phyloP scores from a whole-genome alignment of 176 grass and related monocot genomes.

The Dendrocalamus sinicus region DNA sequence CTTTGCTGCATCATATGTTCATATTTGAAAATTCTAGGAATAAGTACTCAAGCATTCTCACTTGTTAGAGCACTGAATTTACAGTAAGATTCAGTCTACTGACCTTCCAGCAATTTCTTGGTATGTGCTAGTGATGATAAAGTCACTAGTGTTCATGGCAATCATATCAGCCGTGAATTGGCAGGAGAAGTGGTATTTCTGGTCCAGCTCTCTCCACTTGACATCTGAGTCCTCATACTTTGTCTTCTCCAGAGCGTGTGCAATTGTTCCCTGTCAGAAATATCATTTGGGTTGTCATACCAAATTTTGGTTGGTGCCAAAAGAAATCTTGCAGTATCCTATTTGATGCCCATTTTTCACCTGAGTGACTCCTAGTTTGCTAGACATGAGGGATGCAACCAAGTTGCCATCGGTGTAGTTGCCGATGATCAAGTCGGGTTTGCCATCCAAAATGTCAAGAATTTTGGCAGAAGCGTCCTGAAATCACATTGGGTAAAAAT shows the following conservation, averaged over 20 bases:
- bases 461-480: conserved; percentile 79
- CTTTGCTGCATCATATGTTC: conserved; percentile 67
- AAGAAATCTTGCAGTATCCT: neutral
- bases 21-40: conserved; percentile 13
- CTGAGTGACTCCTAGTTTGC: conserved; percentile 90
- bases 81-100: neutral
- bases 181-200: conserved; percentile 94
- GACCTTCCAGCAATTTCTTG: conserved; percentile 99
- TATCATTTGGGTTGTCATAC: neutral
- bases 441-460: conserved; percentile 76
- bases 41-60: neutral
- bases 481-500: neutral
- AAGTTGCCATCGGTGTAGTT: conserved; percentile 98
- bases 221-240: conserved; percentile 94
- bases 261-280: conserved; percentile 74
- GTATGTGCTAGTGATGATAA: conserved; percentile 95
- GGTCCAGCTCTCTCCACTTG: conserved; percentile 85
- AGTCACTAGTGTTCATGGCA: conserved; percentile 89
- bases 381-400: conserved; percentile 83
- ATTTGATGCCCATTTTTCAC: conserved; percentile 25
- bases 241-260: conserved; percentile 95
- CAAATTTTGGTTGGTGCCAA: neutral
- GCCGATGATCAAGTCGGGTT: conserved; percentile 93
- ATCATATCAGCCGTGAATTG: conserved; percentile 99
- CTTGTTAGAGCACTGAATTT: too few species aligned